Evolutionary conservation across 176 grass and related monocot genomes (phyloP).

Genomic region (Oryza punctata): DNA sequence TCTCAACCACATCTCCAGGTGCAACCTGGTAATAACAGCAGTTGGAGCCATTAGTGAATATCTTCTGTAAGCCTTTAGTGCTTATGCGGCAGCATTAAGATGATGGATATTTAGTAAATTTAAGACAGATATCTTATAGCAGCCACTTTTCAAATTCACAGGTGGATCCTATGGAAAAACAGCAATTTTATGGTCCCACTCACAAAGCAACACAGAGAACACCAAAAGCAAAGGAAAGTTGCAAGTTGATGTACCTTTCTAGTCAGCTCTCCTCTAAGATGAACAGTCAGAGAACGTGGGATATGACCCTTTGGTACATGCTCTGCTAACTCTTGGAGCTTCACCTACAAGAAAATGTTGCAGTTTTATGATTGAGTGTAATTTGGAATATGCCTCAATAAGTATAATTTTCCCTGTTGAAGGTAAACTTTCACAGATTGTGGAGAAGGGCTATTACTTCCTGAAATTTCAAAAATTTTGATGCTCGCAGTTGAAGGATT

Average conservation of each 20-base stretch:
- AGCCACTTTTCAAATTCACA: background rate
- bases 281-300: slow-evolving; percentile 90
- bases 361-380: slow-evolving; percentile 10
- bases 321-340: slow-evolving; percentile 94
- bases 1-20: slow-evolving; percentile 95
- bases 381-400: slow-evolving; percentile 1
- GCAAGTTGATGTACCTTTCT: slow-evolving; percentile 64
- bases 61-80: background rate
- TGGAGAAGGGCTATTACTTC: slow-evolving; percentile 56
- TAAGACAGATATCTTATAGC: background rate
- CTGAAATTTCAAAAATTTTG: slow-evolving; percentile 98
- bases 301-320: slow-evolving; percentile 99
- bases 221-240: slow-evolving; percentile 18
- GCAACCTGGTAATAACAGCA: slow-evolving; percentile 63
- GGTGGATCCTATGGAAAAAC: background rate
- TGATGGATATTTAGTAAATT: background rate
- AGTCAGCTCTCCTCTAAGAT: slow-evolving; percentile 96
- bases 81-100: background rate
- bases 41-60: background rate
- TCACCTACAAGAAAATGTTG: slow-evolving; percentile 65
- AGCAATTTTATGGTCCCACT: background rate
- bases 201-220: background rate
- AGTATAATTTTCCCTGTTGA: background rate
- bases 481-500: slow-evolving; percentile 92
- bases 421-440: slow-evolving; percentile 29